Evolutionary conservation across 345 rosid genomes (phyloP).

Genomic region (Salix udensis): DNA sequence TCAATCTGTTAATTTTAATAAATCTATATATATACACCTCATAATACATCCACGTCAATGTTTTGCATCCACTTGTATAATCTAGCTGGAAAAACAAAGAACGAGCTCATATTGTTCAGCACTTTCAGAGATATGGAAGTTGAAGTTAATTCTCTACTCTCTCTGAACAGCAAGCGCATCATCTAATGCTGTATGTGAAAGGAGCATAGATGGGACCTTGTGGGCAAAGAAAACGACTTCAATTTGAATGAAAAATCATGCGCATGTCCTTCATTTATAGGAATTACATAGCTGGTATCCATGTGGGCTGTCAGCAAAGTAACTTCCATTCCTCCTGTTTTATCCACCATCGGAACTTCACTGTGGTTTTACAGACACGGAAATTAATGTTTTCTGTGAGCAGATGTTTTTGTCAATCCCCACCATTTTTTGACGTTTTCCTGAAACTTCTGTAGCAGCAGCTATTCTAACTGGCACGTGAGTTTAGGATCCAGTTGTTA

Average conservation of each 20-base stretch:
- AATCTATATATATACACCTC: too few species aligned
- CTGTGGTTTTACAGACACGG: neutral
- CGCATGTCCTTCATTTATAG: neutral
- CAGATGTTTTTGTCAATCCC: neutral
- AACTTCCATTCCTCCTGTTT: neutral
- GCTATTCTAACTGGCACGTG: neutral
- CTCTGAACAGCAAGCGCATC: neutral
- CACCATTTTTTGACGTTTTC: neutral
- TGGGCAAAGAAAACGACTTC: neutral
- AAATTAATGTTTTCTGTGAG: neutral
- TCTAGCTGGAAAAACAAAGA: constrained; percentile 5
- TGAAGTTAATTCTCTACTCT: neutral
- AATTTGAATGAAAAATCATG: constrained; percentile 2
- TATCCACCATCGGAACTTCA: neutral
- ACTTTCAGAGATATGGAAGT: neutral
- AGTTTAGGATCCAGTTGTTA: too few species aligned
- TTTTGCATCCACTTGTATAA: neutral
- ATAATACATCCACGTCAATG: neutral
- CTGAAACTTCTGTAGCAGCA: neutral
- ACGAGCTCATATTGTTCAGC: neutral
- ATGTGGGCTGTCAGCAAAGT: constrained; percentile 7
- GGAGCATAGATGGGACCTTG: neutral
- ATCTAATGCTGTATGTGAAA: neutral
- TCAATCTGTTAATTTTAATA: too few species aligned
- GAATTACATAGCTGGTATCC: neutral